phyloP scores from a whole-genome alignment of 257 asterid genomes.

The Rehmannia glutinosa region DNA sequence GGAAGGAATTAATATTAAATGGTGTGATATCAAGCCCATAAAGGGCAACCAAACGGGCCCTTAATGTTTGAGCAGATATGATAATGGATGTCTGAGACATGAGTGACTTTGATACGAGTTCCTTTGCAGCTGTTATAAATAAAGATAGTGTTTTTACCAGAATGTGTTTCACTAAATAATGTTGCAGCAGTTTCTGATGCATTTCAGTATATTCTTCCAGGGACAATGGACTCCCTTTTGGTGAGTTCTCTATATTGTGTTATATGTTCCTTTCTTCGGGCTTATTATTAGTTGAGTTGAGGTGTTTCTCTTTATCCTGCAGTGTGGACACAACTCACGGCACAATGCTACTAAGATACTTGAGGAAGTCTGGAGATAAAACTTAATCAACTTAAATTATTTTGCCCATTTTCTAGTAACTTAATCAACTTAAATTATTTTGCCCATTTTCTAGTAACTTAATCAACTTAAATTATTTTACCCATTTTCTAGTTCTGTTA shows the following conservation, averaged over 20 bases:
- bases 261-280: conserved; percentile 4
- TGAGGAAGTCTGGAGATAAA: conserved; percentile 67
- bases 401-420: too few species aligned
- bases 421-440: conserved; percentile 22
- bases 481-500: conserved; percentile 17
- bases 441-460: too few species aligned
- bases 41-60: too few species aligned
- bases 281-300: conserved; percentile 10
- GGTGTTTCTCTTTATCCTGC: conserved; percentile 15
- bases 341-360: conserved; percentile 73
- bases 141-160: conserved; percentile 43
- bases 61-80: conserved; percentile 46
- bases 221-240: conserved; percentile 79
- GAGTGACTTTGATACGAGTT: conserved; percentile 46
- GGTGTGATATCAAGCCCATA: too few species aligned
- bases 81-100: conserved; percentile 64
- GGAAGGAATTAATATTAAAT: too few species aligned
- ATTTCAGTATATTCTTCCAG: conserved; percentile 37
- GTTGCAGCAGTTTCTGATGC: conserved; percentile 32
- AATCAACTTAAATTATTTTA: not conserved
- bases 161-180: conserved; percentile 4
- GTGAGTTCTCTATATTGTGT: conserved; percentile 33
- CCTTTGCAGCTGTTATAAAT: conserved; percentile 60
- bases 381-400: conserved; percentile 21
- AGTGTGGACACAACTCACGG: conserved; percentile 62